A percentile compares a stretch with the other conserved stretches of the same genome.
Evolutionary conservation across 106 monocot species (phyloP).

Genomic region (Amphibolis antarctica): DNA sequence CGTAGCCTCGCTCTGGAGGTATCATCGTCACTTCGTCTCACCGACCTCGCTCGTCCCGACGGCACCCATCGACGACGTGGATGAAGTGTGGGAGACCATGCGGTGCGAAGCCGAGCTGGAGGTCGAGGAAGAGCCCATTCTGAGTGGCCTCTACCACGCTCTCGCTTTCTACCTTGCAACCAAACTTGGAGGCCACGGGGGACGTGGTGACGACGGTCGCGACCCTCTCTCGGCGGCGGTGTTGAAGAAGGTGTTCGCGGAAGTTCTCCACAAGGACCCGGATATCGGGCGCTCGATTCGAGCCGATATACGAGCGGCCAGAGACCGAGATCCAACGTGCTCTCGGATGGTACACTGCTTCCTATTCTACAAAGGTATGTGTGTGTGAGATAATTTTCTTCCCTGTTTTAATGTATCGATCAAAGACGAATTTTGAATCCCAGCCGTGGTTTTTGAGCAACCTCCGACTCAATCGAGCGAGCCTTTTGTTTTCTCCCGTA

Average conservation of each 20-base stretch:
- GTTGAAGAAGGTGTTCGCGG: conserved; percentile 27
- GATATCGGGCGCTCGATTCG: conserved; percentile 18
- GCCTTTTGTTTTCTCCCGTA: conserved; percentile 41
- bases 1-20: too few species aligned
- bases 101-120: conserved; percentile 45
- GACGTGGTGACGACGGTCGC: conserved; percentile 1
- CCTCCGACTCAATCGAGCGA: too few species aligned
- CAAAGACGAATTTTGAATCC: too few species aligned
- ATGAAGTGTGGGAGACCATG: conserved; percentile 38
- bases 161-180: conserved; percentile 43
- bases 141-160: conserved; percentile 38
- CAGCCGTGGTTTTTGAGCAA: too few species aligned
- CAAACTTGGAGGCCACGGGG: conserved; percentile 25
- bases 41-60: background rate
- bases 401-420: too few species aligned
- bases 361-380: conserved; percentile 38
- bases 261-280: conserved; percentile 11
- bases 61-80: conserved; percentile 9
- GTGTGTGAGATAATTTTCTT: too few species aligned
- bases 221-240: conserved; percentile 11
- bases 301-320: conserved; percentile 35
- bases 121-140: conserved; percentile 38
- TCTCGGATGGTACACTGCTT: conserved; percentile 32
- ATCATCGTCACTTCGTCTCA: too few species aligned
- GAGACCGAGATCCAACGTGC: conserved; percentile 56